Base-by-base conservation (phyloP, 2,329 filamentous ascomycete species). In the Sporothrix pseudoabietina region DNA sequence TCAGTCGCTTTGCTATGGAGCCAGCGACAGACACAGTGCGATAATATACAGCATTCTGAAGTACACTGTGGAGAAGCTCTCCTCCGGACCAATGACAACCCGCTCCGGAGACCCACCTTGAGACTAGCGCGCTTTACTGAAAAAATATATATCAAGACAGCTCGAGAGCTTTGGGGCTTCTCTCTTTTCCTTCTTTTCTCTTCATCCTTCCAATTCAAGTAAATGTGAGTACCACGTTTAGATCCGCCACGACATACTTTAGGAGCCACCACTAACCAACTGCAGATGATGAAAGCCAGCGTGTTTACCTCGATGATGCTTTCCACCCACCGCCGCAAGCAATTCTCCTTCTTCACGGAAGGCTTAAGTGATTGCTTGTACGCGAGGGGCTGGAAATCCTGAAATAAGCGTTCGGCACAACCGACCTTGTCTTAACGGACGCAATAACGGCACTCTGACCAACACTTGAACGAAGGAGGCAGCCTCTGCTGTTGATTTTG, bases 391-490 rank as follows among this genome's bases (percentile, higher is more conserved):
- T 84, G 84, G 89, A 88, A 84, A 92, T 89, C 86, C 89, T 99
- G 96, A 98, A 90, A 94, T 94, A 88, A 91, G 96, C 94, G 96
- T 98, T 92, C 94, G 95, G 93, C 96, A 98, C 95, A 97, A 87
- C 84, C 82, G 88, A 90, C 92, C 95, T 98, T 98, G 94, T 98
- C 97, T 93, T 88, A 85, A 88, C 94, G 95, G 90, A 97, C 95
- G 96, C 94, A 89, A 93, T 91, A 92, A 91, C 92, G 94, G 91
- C 97, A 92, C 93, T 98, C 95, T 98, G 95, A 98, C 83, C 83
- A 78, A 78, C 76, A 84, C 73, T 74, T 71, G 69, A 83, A 85
- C 78, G 79, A 79, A 57, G 76, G 75, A 57, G 12, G 39, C 35
- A 55, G 44, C 47, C n/a, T 66, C 22, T 66, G 65, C 44, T 70